phyloP scores from a whole-genome alignment of 768 basidiomycete genomes.

The Leccinum disarticulatum region DNA sequence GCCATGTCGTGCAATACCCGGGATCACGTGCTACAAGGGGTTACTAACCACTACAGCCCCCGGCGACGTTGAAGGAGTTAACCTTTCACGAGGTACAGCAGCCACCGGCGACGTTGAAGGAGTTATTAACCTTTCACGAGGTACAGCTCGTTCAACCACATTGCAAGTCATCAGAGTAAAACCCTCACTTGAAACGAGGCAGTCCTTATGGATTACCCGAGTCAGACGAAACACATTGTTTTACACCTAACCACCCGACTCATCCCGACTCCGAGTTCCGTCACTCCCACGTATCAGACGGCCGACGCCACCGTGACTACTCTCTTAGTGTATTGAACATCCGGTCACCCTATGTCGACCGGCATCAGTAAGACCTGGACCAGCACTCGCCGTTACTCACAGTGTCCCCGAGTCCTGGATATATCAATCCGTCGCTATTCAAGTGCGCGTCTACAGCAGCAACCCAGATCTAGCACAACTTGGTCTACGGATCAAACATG shows the following conservation, averaged over 20 bases:
- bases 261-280: background rate
- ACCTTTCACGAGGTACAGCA: no score
- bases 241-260: background rate
- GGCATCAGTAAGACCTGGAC: background rate
- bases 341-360: constrained; percentile 67
- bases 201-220: background rate
- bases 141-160: background rate
- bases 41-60: no score
- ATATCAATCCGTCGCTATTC: constrained; percentile 75
- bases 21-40: constrained; percentile 30
- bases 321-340: constrained; percentile 70
- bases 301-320: constrained; percentile 25
- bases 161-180: no score
- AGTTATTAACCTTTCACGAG: background rate
- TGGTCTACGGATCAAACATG: background rate
- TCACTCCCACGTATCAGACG: background rate
- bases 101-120: background rate
- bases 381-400: constrained; percentile 43
- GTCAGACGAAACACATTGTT: background rate
- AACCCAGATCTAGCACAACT: constrained; percentile 68
- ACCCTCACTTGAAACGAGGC: background rate
- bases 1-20: constrained; percentile 28
- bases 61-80: no score
- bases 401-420: constrained; percentile 90
- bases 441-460: constrained; percentile 76